These are phyloP conservation scores for Glycine latifolia DNA, from an alignment of 306 rosid genomes.

Conservation along the genomic window DNA sequence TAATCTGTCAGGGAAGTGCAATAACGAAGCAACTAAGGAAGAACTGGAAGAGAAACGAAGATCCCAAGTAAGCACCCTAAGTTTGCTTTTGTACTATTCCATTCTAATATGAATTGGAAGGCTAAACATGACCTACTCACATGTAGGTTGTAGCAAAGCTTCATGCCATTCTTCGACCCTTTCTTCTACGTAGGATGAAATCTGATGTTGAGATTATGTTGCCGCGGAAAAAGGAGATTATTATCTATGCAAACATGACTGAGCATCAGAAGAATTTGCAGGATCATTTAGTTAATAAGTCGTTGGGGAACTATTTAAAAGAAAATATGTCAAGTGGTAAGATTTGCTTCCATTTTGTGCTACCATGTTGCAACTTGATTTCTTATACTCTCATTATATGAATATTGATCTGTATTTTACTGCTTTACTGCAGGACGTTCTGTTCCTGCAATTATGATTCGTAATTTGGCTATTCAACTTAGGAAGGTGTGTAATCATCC, in stretches of 20 bases:
- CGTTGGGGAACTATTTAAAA: constrained; percentile 61
- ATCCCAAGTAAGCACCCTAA: constrained; percentile 63
- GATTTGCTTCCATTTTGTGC: constrained; percentile 26
- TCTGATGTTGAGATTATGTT: constrained; percentile 88
- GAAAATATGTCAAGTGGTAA: constrained; percentile 57
- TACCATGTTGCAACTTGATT: neutral
- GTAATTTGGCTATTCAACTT: constrained; percentile 84
- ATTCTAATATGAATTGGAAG: constrained; percentile 37
- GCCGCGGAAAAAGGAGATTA: constrained; percentile 92
- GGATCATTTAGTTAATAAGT: constrained; percentile 77
- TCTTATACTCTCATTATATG: neutral
- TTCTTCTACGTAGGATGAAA: constrained; percentile 91
- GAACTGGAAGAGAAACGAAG: constrained; percentile 85
- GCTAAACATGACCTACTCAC: constrained; percentile 39
- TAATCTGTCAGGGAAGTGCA: constrained; percentile 81
- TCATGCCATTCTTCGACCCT: constrained; percentile 95
- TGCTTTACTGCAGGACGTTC: constrained; percentile 57
- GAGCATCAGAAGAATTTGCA: constrained; percentile 85
- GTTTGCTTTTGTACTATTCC: constrained; percentile 27
- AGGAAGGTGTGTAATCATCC: constrained; percentile 98
- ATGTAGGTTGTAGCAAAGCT: constrained; percentile 88
- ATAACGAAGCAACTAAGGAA: constrained; percentile 64
- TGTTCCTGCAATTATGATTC: constrained; percentile 37
- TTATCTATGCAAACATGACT: constrained; percentile 85
- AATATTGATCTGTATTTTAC: neutral